Evolutionary conservation across 2,329 filamentous ascomycete genomes (phyloP).

Genomic region (Aspergillus ustus): DNA sequence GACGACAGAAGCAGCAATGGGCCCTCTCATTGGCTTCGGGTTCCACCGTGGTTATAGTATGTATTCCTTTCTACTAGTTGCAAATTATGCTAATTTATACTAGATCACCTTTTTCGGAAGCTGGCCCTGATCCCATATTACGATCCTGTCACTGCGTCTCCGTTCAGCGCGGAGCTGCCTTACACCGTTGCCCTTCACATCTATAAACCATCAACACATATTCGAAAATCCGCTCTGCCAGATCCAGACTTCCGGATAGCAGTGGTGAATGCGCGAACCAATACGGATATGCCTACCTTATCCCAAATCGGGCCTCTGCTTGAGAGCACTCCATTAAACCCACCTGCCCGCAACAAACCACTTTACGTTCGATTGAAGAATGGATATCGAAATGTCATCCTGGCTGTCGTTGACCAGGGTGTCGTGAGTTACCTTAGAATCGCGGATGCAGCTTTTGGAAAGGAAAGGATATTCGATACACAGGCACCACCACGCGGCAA

Average conservation of each 20-base stretch:
- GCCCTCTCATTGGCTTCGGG: conserved; percentile 57
- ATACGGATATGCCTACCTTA: conserved; percentile 71
- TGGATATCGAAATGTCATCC: conserved; percentile 78
- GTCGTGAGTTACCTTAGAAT: conserved; percentile 86
- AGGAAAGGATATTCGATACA: conserved; percentile 70
- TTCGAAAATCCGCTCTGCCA: conserved; percentile 79
- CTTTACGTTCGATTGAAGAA: conserved; percentile 82
- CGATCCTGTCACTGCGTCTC: conserved; percentile 54
- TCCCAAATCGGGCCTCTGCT: conserved; percentile 73
- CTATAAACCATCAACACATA: conserved; percentile 74
- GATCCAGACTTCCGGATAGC: conserved; percentile 83
- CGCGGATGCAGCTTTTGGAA: conserved; percentile 77
- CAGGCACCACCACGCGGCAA: conserved; percentile 32
- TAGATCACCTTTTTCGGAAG: conserved; percentile 74
- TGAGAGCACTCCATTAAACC: conserved; percentile 72
- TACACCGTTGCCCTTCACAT: conserved; percentile 80
- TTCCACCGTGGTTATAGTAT: conserved; percentile 59
- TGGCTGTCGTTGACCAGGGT: conserved; percentile 89
- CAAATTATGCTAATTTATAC: conserved; percentile 39
- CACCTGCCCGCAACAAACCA: conserved; percentile 57
- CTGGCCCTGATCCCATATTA: conserved; percentile 75
- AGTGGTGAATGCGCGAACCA: conserved; percentile 74
- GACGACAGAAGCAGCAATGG: conserved; percentile 40
- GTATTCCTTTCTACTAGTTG: conserved; percentile 16
- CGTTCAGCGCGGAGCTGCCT: conserved; percentile 49